These are phyloP conservation scores for Aspergillus sojae DNA, from an alignment of 2,329 filamentous ascomycete species.

Conservation along the genomic window DNA sequence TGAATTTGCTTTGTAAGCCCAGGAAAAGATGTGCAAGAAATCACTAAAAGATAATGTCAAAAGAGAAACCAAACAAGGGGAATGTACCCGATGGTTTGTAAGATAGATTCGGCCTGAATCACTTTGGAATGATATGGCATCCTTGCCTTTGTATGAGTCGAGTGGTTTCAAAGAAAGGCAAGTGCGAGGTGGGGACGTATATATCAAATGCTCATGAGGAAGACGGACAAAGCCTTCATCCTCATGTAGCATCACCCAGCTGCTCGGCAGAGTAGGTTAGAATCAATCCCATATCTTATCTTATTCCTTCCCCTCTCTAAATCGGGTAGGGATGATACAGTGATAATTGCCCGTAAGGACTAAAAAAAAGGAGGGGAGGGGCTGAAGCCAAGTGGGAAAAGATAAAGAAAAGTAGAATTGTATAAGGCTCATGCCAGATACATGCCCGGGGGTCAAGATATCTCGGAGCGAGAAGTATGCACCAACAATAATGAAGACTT, in stretches of 20 bases:
- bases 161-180: slow-evolving; percentile 73
- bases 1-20: slow-evolving; percentile 10
- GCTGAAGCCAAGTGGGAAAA: neutral
- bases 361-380: neutral
- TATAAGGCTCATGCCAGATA: neutral
- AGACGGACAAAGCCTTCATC: slow-evolving; percentile 76
- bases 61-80: slow-evolving; percentile 18
- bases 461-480: neutral
- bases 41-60: neutral
- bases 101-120: slow-evolving; percentile 76
- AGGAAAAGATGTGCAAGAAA: neutral
- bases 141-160: slow-evolving; percentile 64
- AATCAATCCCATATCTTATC: neutral
- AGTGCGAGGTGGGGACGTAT: slow-evolving; percentile 78
- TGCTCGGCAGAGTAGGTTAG: slow-evolving; percentile 34
- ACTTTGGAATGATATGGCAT: slow-evolving; percentile 70
- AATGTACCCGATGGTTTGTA: slow-evolving; percentile 78
- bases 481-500: neutral
- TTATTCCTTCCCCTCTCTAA: neutral
- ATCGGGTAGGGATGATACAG: neutral
- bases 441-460: neutral
- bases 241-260: slow-evolving; percentile 91
- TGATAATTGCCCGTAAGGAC: neutral
- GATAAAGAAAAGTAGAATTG: neutral
- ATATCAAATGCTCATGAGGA: slow-evolving; percentile 78